These are phyloP conservation scores for Kodamaea derodonti DNA, from an alignment of 1,139 yeast species.

Conservation along the genomic window DNA sequence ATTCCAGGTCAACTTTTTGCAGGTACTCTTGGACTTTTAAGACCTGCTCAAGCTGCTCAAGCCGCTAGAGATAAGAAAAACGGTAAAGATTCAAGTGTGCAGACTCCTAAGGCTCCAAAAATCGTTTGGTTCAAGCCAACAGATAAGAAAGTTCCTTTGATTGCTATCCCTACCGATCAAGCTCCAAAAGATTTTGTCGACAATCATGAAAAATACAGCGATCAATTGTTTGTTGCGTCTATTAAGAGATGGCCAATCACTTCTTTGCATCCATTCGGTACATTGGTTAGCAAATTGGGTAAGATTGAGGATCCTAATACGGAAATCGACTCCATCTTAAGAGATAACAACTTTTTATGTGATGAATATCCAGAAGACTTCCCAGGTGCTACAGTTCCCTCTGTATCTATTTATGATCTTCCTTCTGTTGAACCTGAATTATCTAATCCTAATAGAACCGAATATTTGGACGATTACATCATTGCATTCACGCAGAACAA, in stretches of 20 bases:
- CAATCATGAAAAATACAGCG: slow-evolving; percentile 77
- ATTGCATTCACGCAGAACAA: slow-evolving; percentile 66
- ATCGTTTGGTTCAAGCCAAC: slow-evolving; percentile 99
- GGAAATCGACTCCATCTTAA: slow-evolving; percentile 82
- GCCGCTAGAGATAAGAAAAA: slow-evolving; percentile 67
- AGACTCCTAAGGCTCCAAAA: slow-evolving; percentile 66
- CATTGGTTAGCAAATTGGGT: slow-evolving; percentile 84
- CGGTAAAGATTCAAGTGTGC: slow-evolving; percentile 48
- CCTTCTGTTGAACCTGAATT: slow-evolving; percentile 36
- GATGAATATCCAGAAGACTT: slow-evolving; percentile 68
- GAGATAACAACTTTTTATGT: slow-evolving; percentile 89
- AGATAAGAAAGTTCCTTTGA: slow-evolving; percentile 93
- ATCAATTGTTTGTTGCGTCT: slow-evolving; percentile 86
- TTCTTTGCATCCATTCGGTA: slow-evolving; percentile 95
- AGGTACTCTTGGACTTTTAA: slow-evolving; percentile 86
- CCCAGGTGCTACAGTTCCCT: slow-evolving; percentile 22
- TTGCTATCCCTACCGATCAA: slow-evolving; percentile 97
- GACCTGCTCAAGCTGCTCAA: slow-evolving; percentile 96
- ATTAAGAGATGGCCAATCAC: slow-evolving; percentile 99
- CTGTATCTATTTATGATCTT: slow-evolving; percentile 27
- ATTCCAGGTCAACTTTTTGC: slow-evolving; percentile 94
- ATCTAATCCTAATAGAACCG: slow-evolving; percentile 42
- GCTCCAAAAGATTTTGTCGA: slow-evolving; percentile 96
- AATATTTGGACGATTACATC: slow-evolving; percentile 59
- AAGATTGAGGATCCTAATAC: slow-evolving; percentile 71